Percentiles rank a stretch among this genome's conserved stretches.
Evolutionary conservation across 257 asterid genomes (phyloP).

Genomic region (Prunella vulgaris): DNA sequence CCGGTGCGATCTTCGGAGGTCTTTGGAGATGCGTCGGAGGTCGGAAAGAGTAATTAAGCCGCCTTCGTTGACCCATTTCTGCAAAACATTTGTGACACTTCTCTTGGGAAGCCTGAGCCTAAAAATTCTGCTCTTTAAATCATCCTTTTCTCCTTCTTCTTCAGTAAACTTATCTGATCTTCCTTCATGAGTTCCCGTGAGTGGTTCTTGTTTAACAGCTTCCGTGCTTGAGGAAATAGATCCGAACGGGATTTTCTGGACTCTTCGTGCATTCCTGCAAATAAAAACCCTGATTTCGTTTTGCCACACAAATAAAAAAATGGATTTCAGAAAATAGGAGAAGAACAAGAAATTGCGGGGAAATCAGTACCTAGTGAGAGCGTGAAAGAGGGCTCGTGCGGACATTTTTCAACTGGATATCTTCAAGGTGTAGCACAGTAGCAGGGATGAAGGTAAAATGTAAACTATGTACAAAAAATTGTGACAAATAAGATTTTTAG

Average conservation of each 20-base stretch:
- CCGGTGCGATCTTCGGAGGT: constrained; percentile 30
- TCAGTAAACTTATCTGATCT: constrained; percentile 15
- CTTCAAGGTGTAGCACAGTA: background rate
- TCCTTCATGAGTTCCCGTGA: constrained; percentile 14
- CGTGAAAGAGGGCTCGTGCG: constrained; percentile 56
- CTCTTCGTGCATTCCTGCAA: constrained; percentile 35
- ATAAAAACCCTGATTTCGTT: background rate
- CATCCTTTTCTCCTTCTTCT: constrained; percentile 44
- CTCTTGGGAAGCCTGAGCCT: constrained; percentile 84
- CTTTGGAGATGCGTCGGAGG: constrained; percentile 54
- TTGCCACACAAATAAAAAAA: background rate
- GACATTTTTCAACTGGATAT: constrained; percentile 45
- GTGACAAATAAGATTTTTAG: no score
- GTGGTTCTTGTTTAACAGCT: constrained; percentile 30
- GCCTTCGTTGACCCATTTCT: no score
- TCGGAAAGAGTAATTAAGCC: no score
- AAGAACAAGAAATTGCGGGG: background rate
- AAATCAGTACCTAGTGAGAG: constrained; percentile 47
- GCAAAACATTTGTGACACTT: background rate
- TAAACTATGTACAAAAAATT: no score
- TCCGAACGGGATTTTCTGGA: constrained; percentile 33
- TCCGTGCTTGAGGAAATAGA: constrained; percentile 49
- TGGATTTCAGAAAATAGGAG: background rate
- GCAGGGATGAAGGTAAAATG: background rate
- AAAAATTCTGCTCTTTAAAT: constrained; percentile 74